phyloP scores from a whole-genome alignment of 352 stramenopile genomes.

The Globisporangium mamillatum region DNA sequence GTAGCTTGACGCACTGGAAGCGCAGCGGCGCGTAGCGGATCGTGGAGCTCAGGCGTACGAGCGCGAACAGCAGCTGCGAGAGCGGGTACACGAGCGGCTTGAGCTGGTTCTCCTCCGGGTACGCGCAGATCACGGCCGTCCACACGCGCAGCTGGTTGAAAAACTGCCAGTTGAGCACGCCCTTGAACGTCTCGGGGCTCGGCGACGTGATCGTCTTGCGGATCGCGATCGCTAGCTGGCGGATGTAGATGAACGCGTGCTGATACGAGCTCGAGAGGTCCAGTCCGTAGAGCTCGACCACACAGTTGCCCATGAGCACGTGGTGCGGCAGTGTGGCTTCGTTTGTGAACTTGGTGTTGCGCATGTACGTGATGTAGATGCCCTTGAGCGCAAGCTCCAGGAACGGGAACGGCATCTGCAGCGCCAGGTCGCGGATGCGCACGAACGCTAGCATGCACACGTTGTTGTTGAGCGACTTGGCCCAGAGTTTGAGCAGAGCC shows the following conservation, averaged over 20 bases:
- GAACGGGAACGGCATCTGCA: slow-evolving; percentile 95
- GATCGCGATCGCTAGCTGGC: slow-evolving; percentile 97
- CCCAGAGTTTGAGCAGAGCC: slow-evolving; percentile 85
- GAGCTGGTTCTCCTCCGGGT: slow-evolving; percentile 84
- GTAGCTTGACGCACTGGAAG: slow-evolving; percentile 95
- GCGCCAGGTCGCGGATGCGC: slow-evolving; percentile 93
- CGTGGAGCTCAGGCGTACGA: slow-evolving; percentile 76
- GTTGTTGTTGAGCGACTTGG: slow-evolving; percentile 73
- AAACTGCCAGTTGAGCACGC: slow-evolving; percentile 97
- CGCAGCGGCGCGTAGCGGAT: slow-evolving; percentile 90
- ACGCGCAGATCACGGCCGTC: slow-evolving; percentile 93
- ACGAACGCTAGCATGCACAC: slow-evolving; percentile 94
- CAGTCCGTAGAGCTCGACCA: slow-evolving; percentile 98
- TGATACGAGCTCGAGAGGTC: slow-evolving; percentile 97
- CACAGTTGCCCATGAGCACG: slow-evolving; percentile 95
- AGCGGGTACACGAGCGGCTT: slow-evolving; percentile 94
- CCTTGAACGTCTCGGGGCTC: slow-evolving; percentile 86
- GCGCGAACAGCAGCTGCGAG: slow-evolving; percentile 84
- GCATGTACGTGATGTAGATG: slow-evolving; percentile 95
- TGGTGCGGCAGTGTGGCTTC: slow-evolving; percentile 80
- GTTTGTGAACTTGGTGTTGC: slow-evolving; percentile 94
- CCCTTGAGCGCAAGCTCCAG: slow-evolving; percentile 95
- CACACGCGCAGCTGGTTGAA: slow-evolving; percentile 97
- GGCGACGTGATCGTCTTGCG: slow-evolving; percentile 94
- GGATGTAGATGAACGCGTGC: slow-evolving; percentile 99